phyloP scores from a whole-genome alignment of 192 early-diverging fungal species.

The Coemansia sp. region DNA sequence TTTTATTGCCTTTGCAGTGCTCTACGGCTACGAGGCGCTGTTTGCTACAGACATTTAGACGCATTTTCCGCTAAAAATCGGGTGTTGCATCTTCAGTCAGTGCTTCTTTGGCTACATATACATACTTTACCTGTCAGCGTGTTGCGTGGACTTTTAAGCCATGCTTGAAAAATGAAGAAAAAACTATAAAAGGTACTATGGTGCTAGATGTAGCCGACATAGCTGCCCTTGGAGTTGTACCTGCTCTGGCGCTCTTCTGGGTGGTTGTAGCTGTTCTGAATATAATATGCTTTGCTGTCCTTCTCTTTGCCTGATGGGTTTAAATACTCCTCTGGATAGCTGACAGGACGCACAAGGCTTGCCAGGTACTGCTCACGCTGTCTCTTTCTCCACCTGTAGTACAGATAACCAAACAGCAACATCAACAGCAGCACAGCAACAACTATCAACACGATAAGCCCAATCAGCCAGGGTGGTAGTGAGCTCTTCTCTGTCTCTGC shows the following conservation, averaged over 20 bases:
- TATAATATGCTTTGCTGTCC: background rate
- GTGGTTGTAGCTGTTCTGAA: background rate
- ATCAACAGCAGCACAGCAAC: background rate
- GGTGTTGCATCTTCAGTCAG: background rate
- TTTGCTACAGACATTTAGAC: background rate
- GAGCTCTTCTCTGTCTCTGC: background rate
- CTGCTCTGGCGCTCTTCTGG: background rate
- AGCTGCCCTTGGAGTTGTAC: constrained; percentile 5
- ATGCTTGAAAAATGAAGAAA: background rate
- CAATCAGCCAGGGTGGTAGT: background rate
- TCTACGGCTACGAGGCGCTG: constrained; percentile 60
- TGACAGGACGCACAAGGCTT: background rate
- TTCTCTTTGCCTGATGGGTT: background rate
- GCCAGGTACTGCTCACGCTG: constrained; percentile 1
- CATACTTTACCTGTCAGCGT: too few species aligned
- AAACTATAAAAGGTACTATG: background rate
- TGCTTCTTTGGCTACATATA: background rate
- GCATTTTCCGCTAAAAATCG: background rate
- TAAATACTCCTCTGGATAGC: background rate
- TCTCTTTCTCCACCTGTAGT: background rate
- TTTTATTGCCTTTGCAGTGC: constrained; percentile 82
- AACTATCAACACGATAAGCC: background rate
- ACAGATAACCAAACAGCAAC: background rate
- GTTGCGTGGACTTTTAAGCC: too few species aligned
- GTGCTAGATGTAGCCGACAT: constrained; percentile 3